Evolutionary conservation across 116 monocot genomes (phyloP).

Genomic region (Iris pallida): DNA sequence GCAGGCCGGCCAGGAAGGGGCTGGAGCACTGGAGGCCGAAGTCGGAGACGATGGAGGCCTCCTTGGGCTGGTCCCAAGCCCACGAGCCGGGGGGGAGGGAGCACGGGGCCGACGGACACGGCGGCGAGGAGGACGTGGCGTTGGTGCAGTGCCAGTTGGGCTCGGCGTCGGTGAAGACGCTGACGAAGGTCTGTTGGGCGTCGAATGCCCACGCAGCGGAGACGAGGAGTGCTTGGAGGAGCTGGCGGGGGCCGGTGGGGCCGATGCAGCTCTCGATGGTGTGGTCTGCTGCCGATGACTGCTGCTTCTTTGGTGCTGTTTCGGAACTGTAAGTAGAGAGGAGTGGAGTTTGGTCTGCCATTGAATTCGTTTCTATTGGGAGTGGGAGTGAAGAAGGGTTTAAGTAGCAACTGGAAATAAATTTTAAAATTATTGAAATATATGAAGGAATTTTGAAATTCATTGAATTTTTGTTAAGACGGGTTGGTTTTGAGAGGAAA

Average conservation of each 20-base stretch:
- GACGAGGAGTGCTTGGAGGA: conserved; percentile 27
- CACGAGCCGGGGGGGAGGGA: conserved; percentile 23
- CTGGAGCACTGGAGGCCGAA: conserved; percentile 44
- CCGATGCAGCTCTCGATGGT: conserved; percentile 17
- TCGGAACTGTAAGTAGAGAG: no score
- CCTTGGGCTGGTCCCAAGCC: conserved; percentile 31
- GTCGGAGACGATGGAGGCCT: conserved; percentile 34
- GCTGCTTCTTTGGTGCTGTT: no score
- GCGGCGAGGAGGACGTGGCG: neutral
- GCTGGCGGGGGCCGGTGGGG: conserved; percentile 6
- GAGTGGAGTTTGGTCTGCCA: no score
- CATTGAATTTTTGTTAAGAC: no score
- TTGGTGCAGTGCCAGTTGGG: conserved; percentile 36
- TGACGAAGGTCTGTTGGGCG: conserved; percentile 29
- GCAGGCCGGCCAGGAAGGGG: conserved; percentile 27
- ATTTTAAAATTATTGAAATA: no score
- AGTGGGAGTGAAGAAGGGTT: no score
- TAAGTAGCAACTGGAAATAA: no score
- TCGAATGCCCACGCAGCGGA: conserved; percentile 36
- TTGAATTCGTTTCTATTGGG: no score
- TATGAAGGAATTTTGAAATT: no score
- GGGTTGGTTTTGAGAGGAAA: no score
- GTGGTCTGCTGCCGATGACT: conserved; percentile 13
- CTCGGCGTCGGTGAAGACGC: conserved; percentile 28
- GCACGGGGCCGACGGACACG: no score